Evolutionary conservation across 768 basidiomycete genomes (phyloP), one percentile per base, ranked within the genome.

Genomic region (Amanita molliuscula): DNA sequence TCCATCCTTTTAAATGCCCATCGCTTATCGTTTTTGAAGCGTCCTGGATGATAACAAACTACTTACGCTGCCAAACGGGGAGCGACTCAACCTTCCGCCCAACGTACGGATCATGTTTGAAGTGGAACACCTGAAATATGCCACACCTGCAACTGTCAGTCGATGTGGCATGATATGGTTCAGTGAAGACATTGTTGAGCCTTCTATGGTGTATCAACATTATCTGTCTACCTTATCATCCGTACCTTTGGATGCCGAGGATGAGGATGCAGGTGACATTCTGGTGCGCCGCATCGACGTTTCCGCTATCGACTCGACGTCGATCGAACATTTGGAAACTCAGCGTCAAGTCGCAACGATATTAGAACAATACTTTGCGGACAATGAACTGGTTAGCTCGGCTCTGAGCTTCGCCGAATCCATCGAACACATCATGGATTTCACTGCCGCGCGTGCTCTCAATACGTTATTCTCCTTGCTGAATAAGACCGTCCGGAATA

Each of bases 101-200:
- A 98, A 98, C 61, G 93, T 99, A 20, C 85, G 96, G 48, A 94
- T 99, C 65, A 95, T 99, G 92, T 98, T 99, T 63, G 96, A 99
- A 64, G 96, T 98, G 50, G 96, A 98, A 63, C 92, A 96, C 64
- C 78, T 99, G 56, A 87, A 84, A 59, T 99, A 95, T 64, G 96
- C 96, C 0, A 99, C 96, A 3, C 81, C 88, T 48, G 96, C 96
- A 13, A 99, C 96, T 23, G 96, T 99, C 74, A 96, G 92, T 79
- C 94, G 96, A 50, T 99, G 96, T 61, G 96, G 96, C 63, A 99
- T 99, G 96, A 95, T 99, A 58, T 99, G 96, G 96, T 99, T 99
- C 71, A 97, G 93, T 62, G 93, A 97, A 52, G 93, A 97, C 55
- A 82, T 96, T 43, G 81, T 99, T 23, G 85, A 90, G 55, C 82